Evolutionary conservation across 495 filamentous ascomycete species (phyloP).

Genomic region (Durotheca rogersii): DNA sequence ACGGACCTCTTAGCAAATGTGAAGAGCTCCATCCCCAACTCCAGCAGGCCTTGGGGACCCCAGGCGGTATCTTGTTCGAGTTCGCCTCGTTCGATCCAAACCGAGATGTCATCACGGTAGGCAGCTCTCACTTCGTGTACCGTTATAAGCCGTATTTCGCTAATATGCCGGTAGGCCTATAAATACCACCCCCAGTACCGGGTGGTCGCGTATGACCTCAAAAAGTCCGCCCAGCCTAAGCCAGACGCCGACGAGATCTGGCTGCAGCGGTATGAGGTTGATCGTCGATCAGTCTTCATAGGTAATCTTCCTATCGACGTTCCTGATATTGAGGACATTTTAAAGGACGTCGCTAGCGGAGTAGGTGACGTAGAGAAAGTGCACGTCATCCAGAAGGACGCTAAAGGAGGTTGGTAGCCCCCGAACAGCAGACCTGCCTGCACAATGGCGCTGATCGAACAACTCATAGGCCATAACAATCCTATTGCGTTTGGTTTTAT

Average conservation of each 20-base stretch:
- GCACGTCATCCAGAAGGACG: conserved; percentile 44
- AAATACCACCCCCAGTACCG: conserved; percentile 28
- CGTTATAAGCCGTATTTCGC: neutral
- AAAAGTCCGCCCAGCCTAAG: conserved; percentile 29
- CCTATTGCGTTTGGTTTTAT: conserved; percentile 56
- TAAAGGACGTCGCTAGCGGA: conserved; percentile 40
- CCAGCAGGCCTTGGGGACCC: conserved; percentile 34
- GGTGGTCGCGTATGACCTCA: conserved; percentile 40
- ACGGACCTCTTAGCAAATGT: conserved; percentile 42
- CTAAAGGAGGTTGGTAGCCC: conserved; percentile 36
- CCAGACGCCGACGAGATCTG: conserved; percentile 34
- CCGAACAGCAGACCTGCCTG: neutral
- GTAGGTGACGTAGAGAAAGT: conserved; percentile 46
- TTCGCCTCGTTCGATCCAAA: conserved; percentile 49
- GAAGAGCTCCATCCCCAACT: conserved; percentile 31
- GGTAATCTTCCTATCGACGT: conserved; percentile 47
- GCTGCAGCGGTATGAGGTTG: conserved; percentile 45
- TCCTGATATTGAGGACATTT: conserved; percentile 33
- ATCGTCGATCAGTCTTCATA: conserved; percentile 55
- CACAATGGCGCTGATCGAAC: conserved; percentile 1
- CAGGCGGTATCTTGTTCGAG: conserved; percentile 52
- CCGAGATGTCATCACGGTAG: conserved; percentile 44
- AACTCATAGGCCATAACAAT: conserved; percentile 21
- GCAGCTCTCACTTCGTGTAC: conserved; percentile 11
- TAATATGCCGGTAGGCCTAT: conserved; percentile 31